phyloP scores from a whole-genome alignment of 805 yeast genomes.

The Nematodospora valgi region DNA sequence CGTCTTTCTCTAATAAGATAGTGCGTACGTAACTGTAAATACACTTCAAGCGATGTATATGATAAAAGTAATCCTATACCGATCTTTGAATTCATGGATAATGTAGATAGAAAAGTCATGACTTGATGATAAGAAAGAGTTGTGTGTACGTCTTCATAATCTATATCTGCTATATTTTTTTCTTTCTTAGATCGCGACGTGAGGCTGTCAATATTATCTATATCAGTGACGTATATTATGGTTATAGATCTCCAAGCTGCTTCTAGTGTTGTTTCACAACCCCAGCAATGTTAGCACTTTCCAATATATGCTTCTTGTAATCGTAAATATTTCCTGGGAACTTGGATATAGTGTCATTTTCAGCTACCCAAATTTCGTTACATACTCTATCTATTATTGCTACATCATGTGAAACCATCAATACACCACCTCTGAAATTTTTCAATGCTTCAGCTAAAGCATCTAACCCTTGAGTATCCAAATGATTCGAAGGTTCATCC shows the following conservation, averaged over 20 bases:
- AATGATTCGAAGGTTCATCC: conserved; percentile 98
- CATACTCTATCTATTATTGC: conserved; percentile 84
- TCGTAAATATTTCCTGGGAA: conserved; percentile 82
- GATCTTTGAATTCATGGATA: conserved; percentile 32
- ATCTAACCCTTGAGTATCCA: conserved; percentile 97
- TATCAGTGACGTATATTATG: no score
- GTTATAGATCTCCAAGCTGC: not conserved
- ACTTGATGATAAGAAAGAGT: not conserved
- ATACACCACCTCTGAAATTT: conserved; percentile 89
- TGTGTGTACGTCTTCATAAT: no score
- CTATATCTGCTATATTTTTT: not conserved
- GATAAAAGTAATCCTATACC: conserved; percentile 45
- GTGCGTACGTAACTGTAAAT: conserved; percentile 53
- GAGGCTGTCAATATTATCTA: no score
- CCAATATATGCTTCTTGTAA: conserved; percentile 84
- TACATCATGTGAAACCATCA: conserved; percentile 98
- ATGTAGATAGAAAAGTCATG: conserved; percentile 9
- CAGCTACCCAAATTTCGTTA: conserved; percentile 95
- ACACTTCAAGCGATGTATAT: conserved; percentile 65
- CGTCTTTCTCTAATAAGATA: conserved; percentile 49
- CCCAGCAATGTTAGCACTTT: conserved; percentile 76
- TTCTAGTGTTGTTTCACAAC: conserved; percentile 79
- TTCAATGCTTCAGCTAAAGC: conserved; percentile 88
- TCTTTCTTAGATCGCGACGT: no score
- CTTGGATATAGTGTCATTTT: conserved; percentile 72